Conservation (phyloP, 768 basidiomycete genomes). For the Obba rivulosa region DNA sequence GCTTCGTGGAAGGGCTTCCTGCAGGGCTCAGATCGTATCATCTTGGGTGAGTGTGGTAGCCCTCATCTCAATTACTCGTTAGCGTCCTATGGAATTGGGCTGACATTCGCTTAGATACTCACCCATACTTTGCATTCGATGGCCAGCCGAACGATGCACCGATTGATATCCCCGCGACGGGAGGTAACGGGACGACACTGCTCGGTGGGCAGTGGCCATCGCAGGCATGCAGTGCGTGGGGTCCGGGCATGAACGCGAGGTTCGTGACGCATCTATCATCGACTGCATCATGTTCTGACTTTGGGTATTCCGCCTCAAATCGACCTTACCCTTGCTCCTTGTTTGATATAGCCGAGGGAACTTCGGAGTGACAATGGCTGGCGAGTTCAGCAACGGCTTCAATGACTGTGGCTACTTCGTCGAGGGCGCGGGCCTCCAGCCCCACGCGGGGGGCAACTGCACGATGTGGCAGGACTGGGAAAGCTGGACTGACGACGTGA, state of each 20-base stretch:
- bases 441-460: conserved; percentile 24
- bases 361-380: conserved; percentile 68
- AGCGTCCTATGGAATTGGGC: neutral
- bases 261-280: conserved; percentile 7
- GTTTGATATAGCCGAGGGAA: conserved; percentile 29
- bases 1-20: conserved; percentile 33
- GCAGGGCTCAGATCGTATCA: conserved; percentile 34
- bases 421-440: conserved; percentile 19
- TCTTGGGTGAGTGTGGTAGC: conserved; percentile 30
- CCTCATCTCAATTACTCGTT: neutral
- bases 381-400: conserved; percentile 66
- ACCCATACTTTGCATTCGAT: conserved; percentile 43
- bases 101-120: conserved; percentile 20
- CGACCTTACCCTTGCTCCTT: neutral
- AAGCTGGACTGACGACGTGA: conserved; percentile 44
- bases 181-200: conserved; percentile 15
- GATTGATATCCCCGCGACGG: conserved; percentile 38
- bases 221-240: conserved; percentile 44
- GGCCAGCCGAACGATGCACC: conserved; percentile 25
- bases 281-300: neutral
- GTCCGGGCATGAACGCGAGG: conserved; percentile 37
- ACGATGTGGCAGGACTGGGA: conserved; percentile 41
- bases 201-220: conserved; percentile 24
- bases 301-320: neutral
- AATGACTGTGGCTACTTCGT: conserved; percentile 59